Evolutionary conservation across 2,329 filamentous ascomycete genomes (phyloP), one percentile per base, ranked within the genome.

Genomic region (Hypoxylon sp.): DNA sequence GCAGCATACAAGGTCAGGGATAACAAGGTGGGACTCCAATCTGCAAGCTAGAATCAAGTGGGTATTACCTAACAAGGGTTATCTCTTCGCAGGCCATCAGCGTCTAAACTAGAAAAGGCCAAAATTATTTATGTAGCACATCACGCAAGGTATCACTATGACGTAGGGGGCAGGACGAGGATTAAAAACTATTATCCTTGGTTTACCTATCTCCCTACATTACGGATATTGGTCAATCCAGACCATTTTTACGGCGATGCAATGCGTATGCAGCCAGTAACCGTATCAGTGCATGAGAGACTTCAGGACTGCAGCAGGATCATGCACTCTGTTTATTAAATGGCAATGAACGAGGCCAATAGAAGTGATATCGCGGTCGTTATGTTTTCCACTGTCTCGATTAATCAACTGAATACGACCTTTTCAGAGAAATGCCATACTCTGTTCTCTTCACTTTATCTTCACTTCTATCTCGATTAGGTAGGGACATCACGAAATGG

Each of bases 261-360:
- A 51, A 61, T 68, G 66, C 66, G 44, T 37, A 59, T 65, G 62
- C 55, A 58, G 58, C 66, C 57, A 53, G 33, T 55, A 54, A 57
- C 51, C 39, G 60, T 64, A 57, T 51, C 55, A 60, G 60, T 55
- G 59, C 56, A 62, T 48, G 24, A 5, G 33, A 19, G 65, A 61
- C 51, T 37, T 59, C 51, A 31, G 26, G 29, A 58, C 60, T 54
- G 67, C 63, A 64, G 58, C 62, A 68, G 62, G 62, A 70, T 70
- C 65, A 68, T 68, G 68, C 65, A 70, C n/a, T 56, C 44, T 26
- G 35, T 57, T 63, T 54, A 70, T 70, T 65, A 63, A 66, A 66
- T 55, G 58, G 55, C 62, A 56, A 55, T 39, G 4, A 11, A 17
- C 17, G n/a, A 63, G 33, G 14, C 54, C 63, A 58, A 60, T 61